These are phyloP conservation scores for Suhomyces bokatorum DNA, from an alignment of 1,139 yeast species.

Conservation along the genomic window DNA sequence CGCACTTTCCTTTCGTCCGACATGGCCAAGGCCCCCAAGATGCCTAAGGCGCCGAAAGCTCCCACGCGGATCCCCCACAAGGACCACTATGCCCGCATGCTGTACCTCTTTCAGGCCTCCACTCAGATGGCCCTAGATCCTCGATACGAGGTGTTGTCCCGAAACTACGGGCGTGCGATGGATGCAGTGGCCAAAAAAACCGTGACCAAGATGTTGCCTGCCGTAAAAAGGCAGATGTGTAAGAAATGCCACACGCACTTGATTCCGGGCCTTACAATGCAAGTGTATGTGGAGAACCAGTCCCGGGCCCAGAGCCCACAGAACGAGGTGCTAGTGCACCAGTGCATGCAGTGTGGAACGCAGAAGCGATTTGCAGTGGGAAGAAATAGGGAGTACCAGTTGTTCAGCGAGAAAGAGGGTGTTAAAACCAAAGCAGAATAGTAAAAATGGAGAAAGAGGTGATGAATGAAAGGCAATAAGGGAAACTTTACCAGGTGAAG, in stretches of 20 bases:
- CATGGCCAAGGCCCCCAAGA: slow-evolving; percentile 2
- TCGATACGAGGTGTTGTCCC: slow-evolving; percentile 38
- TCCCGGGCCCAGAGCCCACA: slow-evolving; percentile 25
- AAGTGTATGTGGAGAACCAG: slow-evolving; percentile 31
- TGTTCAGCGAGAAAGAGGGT: slow-evolving; percentile 32
- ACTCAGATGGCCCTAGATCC: slow-evolving; percentile 24
- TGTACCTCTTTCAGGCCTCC: slow-evolving; percentile 57
- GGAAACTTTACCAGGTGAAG: too few relatives aligned
- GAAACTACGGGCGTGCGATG: slow-evolving; percentile 49
- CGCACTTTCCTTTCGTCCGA: too few relatives aligned
- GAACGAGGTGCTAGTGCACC: slow-evolving; percentile 35
- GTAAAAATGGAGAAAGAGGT: neutral
- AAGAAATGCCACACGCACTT: slow-evolving; percentile 54
- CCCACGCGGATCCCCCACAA: slow-evolving; percentile 47
- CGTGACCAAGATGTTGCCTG: slow-evolving; percentile 61
- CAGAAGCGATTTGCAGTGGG: slow-evolving; percentile 40
- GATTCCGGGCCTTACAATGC: slow-evolving; percentile 48
- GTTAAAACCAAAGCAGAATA: slow-evolving; percentile 16
- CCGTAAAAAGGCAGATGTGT: slow-evolving; percentile 60
- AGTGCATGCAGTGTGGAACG: slow-evolving; percentile 28
- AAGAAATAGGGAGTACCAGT: slow-evolving; percentile 26
- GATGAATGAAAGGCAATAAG: neutral
- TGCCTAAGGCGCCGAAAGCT: slow-evolving; percentile 14
- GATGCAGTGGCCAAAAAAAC: slow-evolving; percentile 60
- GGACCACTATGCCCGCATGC: slow-evolving; percentile 60